Evolutionary conservation across 495 filamentous ascomycete species (phyloP).

Genomic region (Penicillium paxilli): DNA sequence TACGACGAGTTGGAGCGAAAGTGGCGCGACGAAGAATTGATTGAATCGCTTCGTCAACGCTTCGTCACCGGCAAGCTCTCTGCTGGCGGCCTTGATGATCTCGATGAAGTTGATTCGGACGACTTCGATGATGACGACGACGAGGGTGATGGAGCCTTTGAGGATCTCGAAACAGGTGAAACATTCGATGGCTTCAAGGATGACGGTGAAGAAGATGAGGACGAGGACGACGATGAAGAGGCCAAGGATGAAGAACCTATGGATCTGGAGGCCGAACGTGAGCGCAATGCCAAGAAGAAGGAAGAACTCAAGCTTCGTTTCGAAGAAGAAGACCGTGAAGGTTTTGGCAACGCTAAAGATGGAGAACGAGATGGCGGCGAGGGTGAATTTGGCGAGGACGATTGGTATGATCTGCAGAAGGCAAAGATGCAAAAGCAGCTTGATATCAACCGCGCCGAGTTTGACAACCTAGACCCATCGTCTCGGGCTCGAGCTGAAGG

Average conservation of each 20-base stretch:
- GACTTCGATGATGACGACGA: conserved; percentile 48
- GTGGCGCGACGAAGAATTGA: conserved; percentile 76
- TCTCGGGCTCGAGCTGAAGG: conserved; percentile 84
- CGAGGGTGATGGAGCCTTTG: conserved; percentile 87
- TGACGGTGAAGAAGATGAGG: conserved; percentile 33
- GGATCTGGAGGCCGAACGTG: conserved; percentile 78
- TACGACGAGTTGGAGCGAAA: conserved; percentile 79
- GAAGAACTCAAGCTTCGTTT: conserved; percentile 93
- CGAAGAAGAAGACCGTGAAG: conserved; percentile 95
- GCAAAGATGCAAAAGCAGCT: conserved; percentile 90
- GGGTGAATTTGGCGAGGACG: conserved; percentile 88
- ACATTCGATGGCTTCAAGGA: conserved; percentile 46
- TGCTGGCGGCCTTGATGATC: conserved; percentile 46
- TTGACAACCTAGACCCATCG: conserved; percentile 76
- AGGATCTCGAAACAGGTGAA: conserved; percentile 84
- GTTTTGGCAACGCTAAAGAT: conserved; percentile 82
- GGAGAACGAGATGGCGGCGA: conserved; percentile 61
- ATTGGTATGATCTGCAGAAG: conserved; percentile 98
- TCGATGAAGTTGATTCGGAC: conserved; percentile 51
- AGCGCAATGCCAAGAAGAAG: conserved; percentile 86
- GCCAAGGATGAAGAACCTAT: conserved; percentile 32
- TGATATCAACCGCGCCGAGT: conserved; percentile 91
- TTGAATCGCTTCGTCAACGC: conserved; percentile 69
- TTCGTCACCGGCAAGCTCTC: conserved; percentile 71
- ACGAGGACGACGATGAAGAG: conserved; percentile 26